Evolutionary conservation across 2,329 filamentous ascomycete species (phyloP), one percentile per base, ranked within the genome.

Genomic region (Pestalotiopsis sp.): DNA sequence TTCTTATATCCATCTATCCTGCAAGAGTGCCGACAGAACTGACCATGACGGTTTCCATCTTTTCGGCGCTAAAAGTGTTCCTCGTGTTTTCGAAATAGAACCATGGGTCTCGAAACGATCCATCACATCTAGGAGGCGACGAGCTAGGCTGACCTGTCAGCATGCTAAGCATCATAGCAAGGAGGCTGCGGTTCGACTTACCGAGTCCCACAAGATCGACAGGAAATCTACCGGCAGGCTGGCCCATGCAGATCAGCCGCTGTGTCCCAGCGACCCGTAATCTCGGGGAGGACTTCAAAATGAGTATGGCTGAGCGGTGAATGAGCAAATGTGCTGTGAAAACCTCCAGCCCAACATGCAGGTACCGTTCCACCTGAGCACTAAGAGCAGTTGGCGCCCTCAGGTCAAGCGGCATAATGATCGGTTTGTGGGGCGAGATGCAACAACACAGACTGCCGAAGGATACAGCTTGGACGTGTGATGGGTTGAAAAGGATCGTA

Each of bases 181-280:
- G 39, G 20, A 39, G 61, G 27, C 27, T 39, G 17, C 61, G 39
- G 61, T 52, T 64, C 61, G 61, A 39, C 13, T 20, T 45, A 39
- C 61, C 61, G 41, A 52, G 20, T 52, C 20, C 45, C 45, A 52
- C 61, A 64, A 23, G 61, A 64, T 64, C 61, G 39, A 23, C 61
- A 20, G 12, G 39, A 62, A 31, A 62, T n/a, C 61, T 64, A 52
- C 61, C 61, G 61, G 25, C 61, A 14, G 11, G 38, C 61, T 64
- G 41, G 38, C 20, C 61, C 38, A 64, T 49, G 61, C 25, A 25
- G 61, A 64, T 64, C 61, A 49, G 61, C 61, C 61, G 61, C 61
- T 49, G 61, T 39, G 39, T n/a, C 25, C 39, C 61, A 39, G 61
- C 38, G 61, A 11, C 39, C 61, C 38, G 39, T 64, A 64, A 64